phyloP scores from a whole-genome alignment of 768 basidiomycete species.

The Lepiota subincarnata region DNA sequence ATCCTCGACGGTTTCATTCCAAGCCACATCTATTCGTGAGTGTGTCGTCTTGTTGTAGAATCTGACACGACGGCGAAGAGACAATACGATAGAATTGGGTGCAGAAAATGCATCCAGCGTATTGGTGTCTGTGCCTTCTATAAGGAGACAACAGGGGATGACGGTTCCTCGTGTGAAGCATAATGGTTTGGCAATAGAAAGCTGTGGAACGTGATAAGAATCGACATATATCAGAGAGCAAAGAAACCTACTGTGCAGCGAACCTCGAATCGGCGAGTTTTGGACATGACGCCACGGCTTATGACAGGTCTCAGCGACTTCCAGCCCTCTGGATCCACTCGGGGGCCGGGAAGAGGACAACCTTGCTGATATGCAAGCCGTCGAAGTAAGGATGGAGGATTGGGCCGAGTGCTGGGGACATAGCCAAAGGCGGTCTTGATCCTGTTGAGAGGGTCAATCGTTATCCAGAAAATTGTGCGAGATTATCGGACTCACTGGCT shows the following conservation, averaged over 20 bases:
- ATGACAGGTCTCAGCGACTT: conserved; percentile 36
- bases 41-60: conserved; percentile 37
- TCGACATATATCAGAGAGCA: neutral
- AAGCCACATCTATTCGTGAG: conserved; percentile 34
- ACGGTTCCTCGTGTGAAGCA: conserved; percentile 48
- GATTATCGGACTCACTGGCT: conserved; percentile 33
- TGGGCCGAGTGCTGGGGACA: conserved; percentile 43
- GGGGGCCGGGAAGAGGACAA: conserved; percentile 37
- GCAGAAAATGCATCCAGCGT: conserved; percentile 39
- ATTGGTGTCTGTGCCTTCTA: conserved; percentile 35
- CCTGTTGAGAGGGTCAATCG: conserved; percentile 21
- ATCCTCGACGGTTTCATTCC: conserved; percentile 43
- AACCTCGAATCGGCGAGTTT: conserved; percentile 33
- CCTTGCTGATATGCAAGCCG: conserved; percentile 47
- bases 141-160: conserved; percentile 40
- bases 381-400: conserved; percentile 40
- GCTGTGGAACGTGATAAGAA: conserved; percentile 3
- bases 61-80: conserved; percentile 37
- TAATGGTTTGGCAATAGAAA: conserved; percentile 24
- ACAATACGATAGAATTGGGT: conserved; percentile 35
- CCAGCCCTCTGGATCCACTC: conserved; percentile 52
- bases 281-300: conserved; percentile 38
- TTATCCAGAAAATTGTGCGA: neutral
- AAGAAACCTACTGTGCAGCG: conserved; percentile 29
- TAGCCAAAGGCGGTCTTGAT: conserved; percentile 53